Evolutionary conservation across 2,329 filamentous ascomycete genomes (phyloP), one percentile per base, ranked within the genome.

Genomic region (Chrysoporthe cubensis): DNA sequence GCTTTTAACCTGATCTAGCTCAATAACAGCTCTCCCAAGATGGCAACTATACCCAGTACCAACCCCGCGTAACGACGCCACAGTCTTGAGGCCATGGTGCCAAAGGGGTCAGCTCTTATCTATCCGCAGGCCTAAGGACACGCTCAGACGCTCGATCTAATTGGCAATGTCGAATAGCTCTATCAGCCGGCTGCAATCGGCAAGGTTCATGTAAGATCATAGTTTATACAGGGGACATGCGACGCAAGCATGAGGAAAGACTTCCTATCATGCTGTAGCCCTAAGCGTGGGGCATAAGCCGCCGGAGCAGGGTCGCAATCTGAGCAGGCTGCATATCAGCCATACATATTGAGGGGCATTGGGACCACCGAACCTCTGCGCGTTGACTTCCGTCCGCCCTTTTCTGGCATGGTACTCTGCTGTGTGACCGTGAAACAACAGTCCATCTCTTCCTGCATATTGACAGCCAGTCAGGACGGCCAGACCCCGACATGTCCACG

Each of bases 401-500:
- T 26, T 4, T 26, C 44, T 48, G 59, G 14, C 21, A 43, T 13
- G 59, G 48, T 61, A n/a, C 43, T 3, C 59, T 62, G 43, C 26
- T 52, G 26, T 50, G 43, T 50, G 13, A 46, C n/a, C 18, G 16
- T n/a, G 34, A n/a, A 14, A 44, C 46, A 57, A 37, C 32, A 13
- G 16, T 16, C 6, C 14, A 37, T 26, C 42, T 52, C 21, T 34
- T 50, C 7, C 34, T 60, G 18, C 13, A 4, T 44, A 9, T 7
- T 21, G 37, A 60, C 40, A 26, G 9, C 5, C 4, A 42, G 1
- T 43, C 9, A 52, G 11, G 9, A 40, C 37, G 9, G 37, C 37
- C 48, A 50, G 5, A 54, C 14, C 9, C 11, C 40, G 59, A 63
- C 18, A 69, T 69, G 68, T 67, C 68, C 52, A 48, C 54, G 16